Conservation (phyloP, 345 rosid genomes). For the Boechera stricta region DNA sequence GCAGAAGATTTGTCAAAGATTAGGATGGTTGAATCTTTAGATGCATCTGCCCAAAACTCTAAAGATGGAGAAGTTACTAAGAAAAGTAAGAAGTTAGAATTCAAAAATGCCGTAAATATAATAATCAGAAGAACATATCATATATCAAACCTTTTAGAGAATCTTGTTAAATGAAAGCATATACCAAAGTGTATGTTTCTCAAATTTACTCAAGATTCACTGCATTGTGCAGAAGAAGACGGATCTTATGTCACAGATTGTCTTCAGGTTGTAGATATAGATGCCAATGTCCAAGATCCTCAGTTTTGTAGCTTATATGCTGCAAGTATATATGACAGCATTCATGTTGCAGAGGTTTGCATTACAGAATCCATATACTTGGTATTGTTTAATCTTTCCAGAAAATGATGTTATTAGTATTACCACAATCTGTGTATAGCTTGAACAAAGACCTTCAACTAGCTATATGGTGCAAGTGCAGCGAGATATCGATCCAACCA, state of each 20-base stretch:
- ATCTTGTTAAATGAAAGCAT: constrained; percentile 12
- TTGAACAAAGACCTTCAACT: constrained; percentile 70
- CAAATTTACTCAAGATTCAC: constrained; percentile 10
- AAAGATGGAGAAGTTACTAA: constrained; percentile 39
- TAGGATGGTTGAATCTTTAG: constrained; percentile 61
- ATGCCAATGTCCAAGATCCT: constrained; percentile 67
- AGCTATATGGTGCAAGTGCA: constrained; percentile 74
- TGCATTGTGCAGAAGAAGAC: constrained; percentile 58
- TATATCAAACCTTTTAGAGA: not conserved
- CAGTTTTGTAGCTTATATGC: constrained; percentile 70
- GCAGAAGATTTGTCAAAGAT: constrained; percentile 68
- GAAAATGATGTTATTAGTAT: not conserved
- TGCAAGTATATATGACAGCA: constrained; percentile 60
- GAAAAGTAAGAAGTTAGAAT: constrained; percentile 28
- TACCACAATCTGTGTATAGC: constrained; percentile 48
- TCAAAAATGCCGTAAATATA: constrained; percentile 8
- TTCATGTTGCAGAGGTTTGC: constrained; percentile 75
- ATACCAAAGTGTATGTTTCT: constrained; percentile 4
- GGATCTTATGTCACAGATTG: constrained; percentile 22
- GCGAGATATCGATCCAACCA: constrained; percentile 67
- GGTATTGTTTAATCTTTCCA: not conserved
- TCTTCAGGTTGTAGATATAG: constrained; percentile 61
- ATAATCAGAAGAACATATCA: not conserved
- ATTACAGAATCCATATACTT: constrained; percentile 14
- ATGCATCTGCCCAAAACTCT: constrained; percentile 42